Percentiles rank a stretch among this genome's conserved stretches.
Conservation (phyloP, 2,329 filamentous ascomycete species). For the Fusarium hainanense region DNA sequence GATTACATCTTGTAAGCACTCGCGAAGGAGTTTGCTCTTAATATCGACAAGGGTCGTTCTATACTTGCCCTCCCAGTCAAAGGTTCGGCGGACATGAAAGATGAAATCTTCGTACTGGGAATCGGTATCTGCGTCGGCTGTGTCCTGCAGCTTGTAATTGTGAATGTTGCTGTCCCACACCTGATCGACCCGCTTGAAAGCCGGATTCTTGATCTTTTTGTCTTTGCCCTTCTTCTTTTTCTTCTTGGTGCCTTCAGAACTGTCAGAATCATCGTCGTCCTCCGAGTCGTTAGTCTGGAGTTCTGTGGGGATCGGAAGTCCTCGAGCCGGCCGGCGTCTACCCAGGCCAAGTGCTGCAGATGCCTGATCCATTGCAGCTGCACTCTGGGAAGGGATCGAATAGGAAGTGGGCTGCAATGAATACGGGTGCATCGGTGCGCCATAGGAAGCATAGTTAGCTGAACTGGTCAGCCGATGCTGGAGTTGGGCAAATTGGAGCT, state of each 20-base stretch:
- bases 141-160: slow-evolving; percentile 66
- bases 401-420: slow-evolving; percentile 5
- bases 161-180: slow-evolving; percentile 64
- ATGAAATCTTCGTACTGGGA: slow-evolving; percentile 79
- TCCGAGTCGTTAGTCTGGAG: neutral
- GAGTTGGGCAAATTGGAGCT: slow-evolving; percentile 44
- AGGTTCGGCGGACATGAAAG: slow-evolving; percentile 84
- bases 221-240: slow-evolving; percentile 39
- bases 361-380: neutral
- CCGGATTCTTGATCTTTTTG: slow-evolving; percentile 40
- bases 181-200: slow-evolving; percentile 65
- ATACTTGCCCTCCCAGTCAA: slow-evolving; percentile 87
- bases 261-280: neutral
- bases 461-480: slow-evolving; percentile 37
- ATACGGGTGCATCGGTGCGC: slow-evolving; percentile 4
- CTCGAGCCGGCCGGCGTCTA: neutral
- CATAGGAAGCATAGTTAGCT: neutral
- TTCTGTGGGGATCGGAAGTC: neutral
- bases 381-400: neutral
- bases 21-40: slow-evolving; percentile 82
- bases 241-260: slow-evolving; percentile 29
- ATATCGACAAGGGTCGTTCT: slow-evolving; percentile 80
- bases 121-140: slow-evolving; percentile 58
- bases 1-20: slow-evolving; percentile 62
- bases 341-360: neutral